Base-by-base conservation (phyloP, 192 early-diverging fungal genomes). In the Geranomyces variabilis region DNA sequence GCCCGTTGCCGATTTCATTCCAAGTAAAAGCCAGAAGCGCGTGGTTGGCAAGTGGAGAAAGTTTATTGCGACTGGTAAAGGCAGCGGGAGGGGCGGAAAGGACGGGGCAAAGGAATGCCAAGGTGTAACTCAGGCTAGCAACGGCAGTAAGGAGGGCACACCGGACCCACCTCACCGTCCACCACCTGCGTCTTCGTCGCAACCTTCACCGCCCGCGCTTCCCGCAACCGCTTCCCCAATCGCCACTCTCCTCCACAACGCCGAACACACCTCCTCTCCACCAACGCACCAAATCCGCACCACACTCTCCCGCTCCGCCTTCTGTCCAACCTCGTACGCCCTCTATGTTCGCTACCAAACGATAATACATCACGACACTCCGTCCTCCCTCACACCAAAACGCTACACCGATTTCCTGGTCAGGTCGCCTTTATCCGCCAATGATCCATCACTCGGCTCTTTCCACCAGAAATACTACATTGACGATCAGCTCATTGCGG, bases 401-500 rank as follows among this genome's bases (percentile, higher is more conserved):
- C 55, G 77, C 5, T 92, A 88, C 79, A 67, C 55, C 28, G 72
- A 80, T 12, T 99, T 99, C 69, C 78, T 99, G 12, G 90, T 94
- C 28, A 78, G 85, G 29, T 83, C 90, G 6, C 96, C 96, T 8
- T 55, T 96, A 34, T 60, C 58, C 22, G 22, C 58, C 17, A 13
- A 31, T 13, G 17, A 19, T 22, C 34, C n/a, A 4, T 13, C 63
- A 53, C 83, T 82, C 81, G 90, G 97, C 66, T 81, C 90, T 34
- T 99, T 91, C 69, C 95, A 99, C 70, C 94, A 96, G 85, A 91
- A 90, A 65, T 97, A 99, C 78, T 90, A 93, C 46, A 69, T 96
- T 47, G 91, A 94, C 69, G 89, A 82, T 5, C 83, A 81, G 28
- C 82, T 99, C 29, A 88, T 90, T 26, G 97, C 95, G 9, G 90